phyloP scores from a whole-genome alignment of 768 basidiomycete species.

The Termitomyces sp. region DNA sequence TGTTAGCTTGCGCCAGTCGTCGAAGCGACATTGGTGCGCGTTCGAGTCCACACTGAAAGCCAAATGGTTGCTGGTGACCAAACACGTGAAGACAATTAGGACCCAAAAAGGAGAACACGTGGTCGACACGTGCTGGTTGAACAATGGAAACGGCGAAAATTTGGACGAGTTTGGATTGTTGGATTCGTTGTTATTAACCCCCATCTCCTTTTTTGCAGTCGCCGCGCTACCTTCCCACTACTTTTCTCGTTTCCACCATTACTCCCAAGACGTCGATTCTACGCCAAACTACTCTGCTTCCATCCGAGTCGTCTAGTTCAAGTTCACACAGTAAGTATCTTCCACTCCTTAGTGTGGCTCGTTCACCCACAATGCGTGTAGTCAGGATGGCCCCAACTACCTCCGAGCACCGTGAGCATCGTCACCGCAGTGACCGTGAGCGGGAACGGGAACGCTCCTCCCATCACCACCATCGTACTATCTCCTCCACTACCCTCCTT shows the following conservation, averaged over 20 bases:
- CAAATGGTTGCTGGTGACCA: neutral
- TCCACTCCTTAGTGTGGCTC: neutral
- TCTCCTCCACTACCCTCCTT: slow-evolving; percentile 84
- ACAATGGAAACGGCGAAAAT: slow-evolving; percentile 38
- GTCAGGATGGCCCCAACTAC: slow-evolving; percentile 88
- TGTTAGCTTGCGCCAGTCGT: slow-evolving; percentile 51
- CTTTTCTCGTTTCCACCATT: slow-evolving; percentile 26
- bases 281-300: slow-evolving; percentile 37
- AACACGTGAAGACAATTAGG: slow-evolving; percentile 21
- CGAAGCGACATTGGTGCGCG: slow-evolving; percentile 43
- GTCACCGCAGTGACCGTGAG: slow-evolving; percentile 37
- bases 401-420: slow-evolving; percentile 67
- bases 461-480: slow-evolving; percentile 77
- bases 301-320: slow-evolving; percentile 73
- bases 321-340: slow-evolving; percentile 35
- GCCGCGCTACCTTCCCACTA: slow-evolving; percentile 21
- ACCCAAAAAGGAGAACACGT: slow-evolving; percentile 16
- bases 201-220: slow-evolving; percentile 14
- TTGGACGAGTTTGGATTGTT: slow-evolving; percentile 3
- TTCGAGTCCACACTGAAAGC: neutral
- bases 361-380: slow-evolving; percentile 25
- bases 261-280: slow-evolving; percentile 60
- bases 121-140: slow-evolving; percentile 40
- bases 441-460: slow-evolving; percentile 50
- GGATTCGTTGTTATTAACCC: slow-evolving; percentile 17